Percentiles rank a stretch among this genome's conserved stretches.
phyloP scores from a whole-genome alignment of 352 stramenopile genomes.

The Globisporangium polare region DNA sequence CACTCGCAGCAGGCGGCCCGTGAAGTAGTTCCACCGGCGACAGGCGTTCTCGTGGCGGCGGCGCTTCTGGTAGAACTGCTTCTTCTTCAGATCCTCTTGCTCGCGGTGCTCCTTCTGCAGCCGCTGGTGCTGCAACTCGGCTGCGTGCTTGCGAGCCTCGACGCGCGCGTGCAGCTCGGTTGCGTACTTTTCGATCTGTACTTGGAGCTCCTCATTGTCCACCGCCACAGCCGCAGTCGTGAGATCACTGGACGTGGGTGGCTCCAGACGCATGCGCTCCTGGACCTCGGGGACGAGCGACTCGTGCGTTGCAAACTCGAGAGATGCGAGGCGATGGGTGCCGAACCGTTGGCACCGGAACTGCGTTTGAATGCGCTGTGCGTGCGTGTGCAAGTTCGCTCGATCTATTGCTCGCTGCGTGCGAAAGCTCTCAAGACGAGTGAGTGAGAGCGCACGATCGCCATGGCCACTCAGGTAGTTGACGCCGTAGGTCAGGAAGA shows the following conservation, averaged over 20 bases:
- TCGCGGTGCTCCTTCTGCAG: slow-evolving; percentile 33
- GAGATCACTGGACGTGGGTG: slow-evolving; percentile 4
- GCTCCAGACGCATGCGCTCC: slow-evolving; percentile 16
- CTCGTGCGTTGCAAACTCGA: slow-evolving; percentile 33
- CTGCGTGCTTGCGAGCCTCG: slow-evolving; percentile 28
- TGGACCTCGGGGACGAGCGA: slow-evolving; percentile 40
- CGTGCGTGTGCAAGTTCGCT: slow-evolving; percentile 18
- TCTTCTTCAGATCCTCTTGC: slow-evolving; percentile 35
- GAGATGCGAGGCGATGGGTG: slow-evolving; percentile 33
- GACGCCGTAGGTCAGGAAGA: slow-evolving; percentile 41
- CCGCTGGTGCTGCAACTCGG: slow-evolving; percentile 29
- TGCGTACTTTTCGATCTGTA: slow-evolving; percentile 40
- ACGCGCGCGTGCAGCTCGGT: slow-evolving; percentile 32
- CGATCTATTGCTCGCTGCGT: slow-evolving; percentile 12
- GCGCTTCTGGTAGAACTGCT: slow-evolving; percentile 31
- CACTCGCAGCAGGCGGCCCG: slow-evolving; percentile 22
- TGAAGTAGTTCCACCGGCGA: slow-evolving; percentile 36
- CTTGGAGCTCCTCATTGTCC: slow-evolving; percentile 31
- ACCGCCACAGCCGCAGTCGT: slow-evolving; percentile 21
- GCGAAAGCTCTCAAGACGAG: slow-evolving; percentile 15
- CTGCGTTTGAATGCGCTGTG: slow-evolving; percentile 25
- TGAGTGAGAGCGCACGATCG: slow-evolving; percentile 9
- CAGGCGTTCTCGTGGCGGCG: slow-evolving; percentile 28
- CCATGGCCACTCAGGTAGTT: slow-evolving; percentile 30
- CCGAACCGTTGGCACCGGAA: slow-evolving; percentile 47